phyloP scores from a whole-genome alignment of 2,329 filamentous ascomycete genomes.

The Exophiala viscosa region DNA sequence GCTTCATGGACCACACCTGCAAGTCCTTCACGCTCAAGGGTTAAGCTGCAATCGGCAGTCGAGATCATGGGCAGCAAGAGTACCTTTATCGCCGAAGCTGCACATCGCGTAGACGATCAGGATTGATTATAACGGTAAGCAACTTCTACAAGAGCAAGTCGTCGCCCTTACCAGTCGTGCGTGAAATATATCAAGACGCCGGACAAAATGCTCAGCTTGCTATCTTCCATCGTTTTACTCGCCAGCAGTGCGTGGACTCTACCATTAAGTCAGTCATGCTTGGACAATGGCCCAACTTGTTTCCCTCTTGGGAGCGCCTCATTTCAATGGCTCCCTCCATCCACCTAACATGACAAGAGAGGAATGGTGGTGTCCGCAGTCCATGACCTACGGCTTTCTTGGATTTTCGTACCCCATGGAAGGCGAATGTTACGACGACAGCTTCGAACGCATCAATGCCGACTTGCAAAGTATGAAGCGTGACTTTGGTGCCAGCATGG shows the following conservation, averaged over 20 bases:
- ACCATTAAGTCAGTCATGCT: neutral
- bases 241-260: conserved; percentile 1
- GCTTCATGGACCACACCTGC: too few species aligned
- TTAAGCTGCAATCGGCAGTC: too few species aligned
- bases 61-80: too few species aligned
- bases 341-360: conserved; percentile 4
- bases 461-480: conserved; percentile 9
- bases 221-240: neutral
- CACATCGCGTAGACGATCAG: too few species aligned
- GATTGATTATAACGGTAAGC: too few species aligned
- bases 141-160: too few species aligned
- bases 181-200: too few species aligned
- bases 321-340: conserved; percentile 6
- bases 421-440: conserved; percentile 12
- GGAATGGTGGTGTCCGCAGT: conserved; percentile 13
- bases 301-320: conserved; percentile 11
- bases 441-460: conserved; percentile 11
- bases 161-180: too few species aligned
- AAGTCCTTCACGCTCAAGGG: too few species aligned
- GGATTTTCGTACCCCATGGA: conserved; percentile 12
- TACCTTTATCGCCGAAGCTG: too few species aligned
- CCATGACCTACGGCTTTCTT: conserved; percentile 11
- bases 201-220: too few species aligned
- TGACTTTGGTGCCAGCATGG: conserved; percentile 8
- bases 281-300: conserved; percentile 4